Evolutionary conservation across 2,329 filamentous ascomycete genomes (phyloP).

Genomic region (Beauveria sp.): DNA sequence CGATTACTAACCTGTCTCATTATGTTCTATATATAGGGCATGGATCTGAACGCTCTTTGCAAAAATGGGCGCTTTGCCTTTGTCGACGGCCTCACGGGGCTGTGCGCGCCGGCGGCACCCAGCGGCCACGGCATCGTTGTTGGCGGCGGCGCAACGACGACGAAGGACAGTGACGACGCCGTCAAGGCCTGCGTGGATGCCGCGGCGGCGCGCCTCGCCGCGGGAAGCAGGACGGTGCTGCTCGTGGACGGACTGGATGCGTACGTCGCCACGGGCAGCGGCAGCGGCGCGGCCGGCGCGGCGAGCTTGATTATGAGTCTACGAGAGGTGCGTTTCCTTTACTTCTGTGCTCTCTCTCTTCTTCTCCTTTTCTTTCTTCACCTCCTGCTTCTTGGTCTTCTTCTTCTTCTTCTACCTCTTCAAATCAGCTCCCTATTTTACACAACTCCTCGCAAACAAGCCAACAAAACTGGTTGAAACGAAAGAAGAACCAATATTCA

Average conservation of each 20-base stretch:
- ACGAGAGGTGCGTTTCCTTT: constrained; percentile 49
- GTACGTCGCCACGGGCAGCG: constrained; percentile 50
- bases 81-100: constrained; percentile 62
- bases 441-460: too few relatives aligned
- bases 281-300: constrained; percentile 36
- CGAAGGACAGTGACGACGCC: constrained; percentile 15
- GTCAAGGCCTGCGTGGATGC: constrained; percentile 32
- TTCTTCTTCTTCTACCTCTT: not conserved
- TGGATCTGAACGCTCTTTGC: constrained; percentile 59
- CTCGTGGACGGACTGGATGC: constrained; percentile 61
- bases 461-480: too few relatives aligned
- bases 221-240: constrained; percentile 39
- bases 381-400: not conserved
- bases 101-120: constrained; percentile 33
- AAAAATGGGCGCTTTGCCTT: constrained; percentile 58
- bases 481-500: too few relatives aligned
- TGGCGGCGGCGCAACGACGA: constrained; percentile 20
- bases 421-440: too few relatives aligned
- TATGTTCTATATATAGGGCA: too few relatives aligned
- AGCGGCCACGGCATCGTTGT: constrained; percentile 16
- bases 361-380: not conserved
- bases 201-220: constrained; percentile 23
- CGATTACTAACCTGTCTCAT: too few relatives aligned
- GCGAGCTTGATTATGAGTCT: constrained; percentile 50
- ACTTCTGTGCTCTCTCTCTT: not conserved